Base-by-base conservation (phyloP, 2,329 filamentous ascomycete genomes). In the Periconia sp. region DNA sequence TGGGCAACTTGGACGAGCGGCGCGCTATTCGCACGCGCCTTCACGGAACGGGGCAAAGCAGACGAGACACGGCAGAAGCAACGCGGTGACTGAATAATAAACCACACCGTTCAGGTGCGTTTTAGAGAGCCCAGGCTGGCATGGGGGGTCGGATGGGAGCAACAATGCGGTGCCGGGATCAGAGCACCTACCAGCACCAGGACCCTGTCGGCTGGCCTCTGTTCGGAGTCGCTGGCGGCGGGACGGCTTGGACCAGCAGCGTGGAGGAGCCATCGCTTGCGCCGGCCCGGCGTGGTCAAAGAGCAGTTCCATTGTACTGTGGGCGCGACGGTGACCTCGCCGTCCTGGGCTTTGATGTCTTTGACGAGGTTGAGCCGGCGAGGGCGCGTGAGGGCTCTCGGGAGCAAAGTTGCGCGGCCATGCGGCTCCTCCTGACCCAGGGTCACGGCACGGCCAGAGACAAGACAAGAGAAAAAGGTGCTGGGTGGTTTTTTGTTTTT, bases 61-160 rank as follows among this genome's bases (percentile, higher is more conserved):
- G 55, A 68, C 66, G 67, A 69, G 57, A 62, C 65, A 69, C 66
- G 65, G 65, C 63, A 68, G 66, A 65, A 59, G 63, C 51, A 66
- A 61, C 38, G 56, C 51, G 54, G 57, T 57, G 58, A 64, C 59
- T 68, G 59, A 64, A 66, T 63, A 63, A 64, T 54, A 55, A 58
- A 63, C 52, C 55, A 66, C 60, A 66, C 65, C 59, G 65, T 68
- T 68, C 64, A 65, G 61, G 53, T 57, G 50, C 44, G 50, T 54
- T 55, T 56, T 52, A 45, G 50, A 56, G 55, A 59, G 51, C 51
- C 23, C 57, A 61, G 53, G 46, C 56, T 46, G 54, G 60, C 56
- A 63, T 63, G 58, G 63, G 61, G 49, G 58, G 50, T 54, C 52
- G 51, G 51, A 61, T 57, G 46, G 12, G 26, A 45, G 41, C 41